Evolutionary conservation across 441 rosid species (phyloP), one percentile per base, ranked within the genome.

Genomic region (Cnidoscolus chayamansa): DNA sequence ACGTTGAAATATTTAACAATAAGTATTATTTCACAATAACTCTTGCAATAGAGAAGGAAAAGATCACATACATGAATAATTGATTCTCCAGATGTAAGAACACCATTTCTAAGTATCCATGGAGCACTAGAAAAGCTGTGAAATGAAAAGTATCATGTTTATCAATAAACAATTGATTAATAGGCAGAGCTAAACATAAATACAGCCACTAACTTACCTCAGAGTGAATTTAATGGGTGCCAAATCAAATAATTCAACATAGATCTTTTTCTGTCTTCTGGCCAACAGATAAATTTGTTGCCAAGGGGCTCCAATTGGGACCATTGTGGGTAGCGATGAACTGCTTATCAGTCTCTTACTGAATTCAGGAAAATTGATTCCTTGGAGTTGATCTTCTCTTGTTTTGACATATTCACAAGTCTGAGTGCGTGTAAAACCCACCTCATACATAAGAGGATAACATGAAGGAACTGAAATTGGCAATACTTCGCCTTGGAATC

Each of bases 271-370:
- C 71, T 88, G 88, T 73, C 92, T 90, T 87, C 95, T 85, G 63
- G 97, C 97, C 82, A 89, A 83, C 73, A 86, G 85, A 80, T 87
- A 82, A 81, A 95, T 90, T 74, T 84, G 81, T 81, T 95, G 98
- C 99, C 97, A 90, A 74, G 99, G 99, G 76, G 97, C 99, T 74
- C 99, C 99, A 71, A 95, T 86, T 51, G 99, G 99, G 85, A 89
- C 85, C 72, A 88, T 80, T 68, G 82, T 83, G 74, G 98, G 96
- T 64, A 89, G 81, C 65, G 81, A 78, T 43, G 80, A 77, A 75
- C 72, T 74, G 74, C 80, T 75, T 69, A 76, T 77, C 50, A 79
- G 83, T 74, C 76, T 86, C 84, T 76, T 82, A 74, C 63, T 74
- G 70, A 78, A 77, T 47, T 74, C 72, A 76, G 76, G 72, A 80